Evolutionary conservation across 768 basidiomycete species (phyloP).

Genomic region (Termitomyces sp.): DNA sequence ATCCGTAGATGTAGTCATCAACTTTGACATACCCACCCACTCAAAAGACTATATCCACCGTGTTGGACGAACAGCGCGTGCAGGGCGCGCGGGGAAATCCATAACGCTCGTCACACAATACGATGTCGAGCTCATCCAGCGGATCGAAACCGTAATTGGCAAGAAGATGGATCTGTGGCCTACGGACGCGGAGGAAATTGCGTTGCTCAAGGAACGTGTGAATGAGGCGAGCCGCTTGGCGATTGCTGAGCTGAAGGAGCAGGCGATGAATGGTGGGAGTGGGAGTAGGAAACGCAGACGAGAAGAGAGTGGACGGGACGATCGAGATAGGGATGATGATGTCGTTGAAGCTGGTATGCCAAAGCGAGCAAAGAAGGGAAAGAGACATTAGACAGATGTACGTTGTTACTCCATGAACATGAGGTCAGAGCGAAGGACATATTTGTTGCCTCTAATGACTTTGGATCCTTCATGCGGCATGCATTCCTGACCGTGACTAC

Average conservation of each 20-base stretch:
- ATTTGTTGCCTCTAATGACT: constrained; percentile 60
- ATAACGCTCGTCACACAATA: constrained; percentile 99
- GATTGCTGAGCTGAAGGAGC: constrained; percentile 77
- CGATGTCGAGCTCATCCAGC: constrained; percentile 92
- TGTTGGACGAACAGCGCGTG: constrained; percentile 95
- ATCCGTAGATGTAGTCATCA: constrained; percentile 93
- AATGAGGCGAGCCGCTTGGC: constrained; percentile 80
- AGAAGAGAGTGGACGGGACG: constrained; percentile 51
- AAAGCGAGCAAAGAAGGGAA: constrained; percentile 41
- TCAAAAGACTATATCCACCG: constrained; percentile 99
- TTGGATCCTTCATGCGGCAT: constrained; percentile 66
- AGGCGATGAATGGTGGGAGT: constrained; percentile 37
- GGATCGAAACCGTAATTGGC: constrained; percentile 88
- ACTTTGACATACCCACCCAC: constrained; percentile 96
- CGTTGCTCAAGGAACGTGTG: constrained; percentile 81
- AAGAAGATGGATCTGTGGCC: constrained; percentile 91
- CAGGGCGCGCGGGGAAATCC: constrained; percentile 94
- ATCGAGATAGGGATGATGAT: constrained; percentile 90
- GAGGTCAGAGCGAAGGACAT: constrained; percentile 66
- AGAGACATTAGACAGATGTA: constrained; percentile 35
- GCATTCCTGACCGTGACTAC: constrained; percentile 71
- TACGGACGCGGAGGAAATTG: constrained; percentile 84
- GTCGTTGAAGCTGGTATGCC: constrained; percentile 89
- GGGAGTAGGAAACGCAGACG: constrained; percentile 36
- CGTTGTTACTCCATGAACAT: constrained; percentile 42